A percentile compares a stretch with the other conserved stretches of the same genome.
These are phyloP conservation scores for Epichloe gansuensis DNA, from an alignment of 2,329 filamentous ascomycete species.

Conservation along the genomic window DNA sequence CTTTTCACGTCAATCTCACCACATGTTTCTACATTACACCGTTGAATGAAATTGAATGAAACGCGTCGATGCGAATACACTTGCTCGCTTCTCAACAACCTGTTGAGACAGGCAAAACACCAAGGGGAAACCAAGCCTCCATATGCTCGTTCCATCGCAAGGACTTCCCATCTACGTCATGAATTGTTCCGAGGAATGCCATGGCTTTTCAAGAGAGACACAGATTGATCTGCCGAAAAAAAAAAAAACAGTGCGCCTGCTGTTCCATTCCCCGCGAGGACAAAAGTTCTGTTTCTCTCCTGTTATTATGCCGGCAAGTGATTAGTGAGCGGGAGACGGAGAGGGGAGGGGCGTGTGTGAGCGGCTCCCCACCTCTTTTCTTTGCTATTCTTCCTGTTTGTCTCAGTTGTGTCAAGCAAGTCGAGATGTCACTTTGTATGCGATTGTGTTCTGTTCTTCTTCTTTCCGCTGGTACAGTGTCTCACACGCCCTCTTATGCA, in stretches of 20 bases:
- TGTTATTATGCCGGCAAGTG: not conserved
- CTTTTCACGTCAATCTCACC: too few relatives aligned
- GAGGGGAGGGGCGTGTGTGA: not conserved
- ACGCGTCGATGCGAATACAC: too few relatives aligned
- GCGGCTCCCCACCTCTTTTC: not conserved
- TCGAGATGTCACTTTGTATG: not conserved
- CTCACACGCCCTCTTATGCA: too few relatives aligned
- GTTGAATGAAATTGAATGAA: too few relatives aligned
- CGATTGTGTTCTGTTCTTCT: not conserved
- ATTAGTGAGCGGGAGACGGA: not conserved
- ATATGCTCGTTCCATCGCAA: not conserved
- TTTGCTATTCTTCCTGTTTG: not conserved
- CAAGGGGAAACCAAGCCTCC: not conserved
- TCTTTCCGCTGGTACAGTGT: not conserved
- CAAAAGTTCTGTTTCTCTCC: too few relatives aligned
- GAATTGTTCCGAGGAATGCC: not conserved
- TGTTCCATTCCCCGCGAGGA: too few relatives aligned
- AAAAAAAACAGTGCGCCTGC: not conserved
- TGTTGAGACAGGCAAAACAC: not conserved
- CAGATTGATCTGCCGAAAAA: not conserved
- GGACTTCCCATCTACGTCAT: not conserved
- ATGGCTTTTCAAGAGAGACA: not conserved
- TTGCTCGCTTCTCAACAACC: too few relatives aligned
- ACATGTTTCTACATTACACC: too few relatives aligned
- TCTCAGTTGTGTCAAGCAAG: not conserved